Conservation (phyloP, 257 asterid genomes). For the Nicotiana undulata region DNA sequence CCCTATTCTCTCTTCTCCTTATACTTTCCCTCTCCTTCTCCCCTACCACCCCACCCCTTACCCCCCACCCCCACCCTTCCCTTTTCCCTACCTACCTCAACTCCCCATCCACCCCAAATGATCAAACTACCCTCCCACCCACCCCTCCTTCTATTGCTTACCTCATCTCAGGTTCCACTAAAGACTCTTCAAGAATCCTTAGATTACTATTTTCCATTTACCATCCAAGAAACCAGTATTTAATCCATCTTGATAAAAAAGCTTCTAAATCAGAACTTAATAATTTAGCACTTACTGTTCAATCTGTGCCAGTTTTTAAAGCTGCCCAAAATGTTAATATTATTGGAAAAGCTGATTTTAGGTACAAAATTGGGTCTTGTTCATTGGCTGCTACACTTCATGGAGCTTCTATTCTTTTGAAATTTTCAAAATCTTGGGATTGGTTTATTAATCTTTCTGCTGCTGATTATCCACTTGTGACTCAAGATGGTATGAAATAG, state of each 20-base stretch:
- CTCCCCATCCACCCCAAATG: constrained; percentile 33
- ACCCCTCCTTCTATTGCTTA: constrained; percentile 75
- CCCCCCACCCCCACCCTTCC: constrained; percentile 44
- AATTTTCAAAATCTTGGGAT: constrained; percentile 57
- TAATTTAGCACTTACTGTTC: constrained; percentile 40
- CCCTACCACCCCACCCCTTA: constrained; percentile 22
- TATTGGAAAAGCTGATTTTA: constrained; percentile 61
- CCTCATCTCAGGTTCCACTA: constrained; percentile 66
- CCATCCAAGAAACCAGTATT: constrained; percentile 68
- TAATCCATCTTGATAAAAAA: constrained; percentile 66
- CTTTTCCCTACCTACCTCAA: constrained; percentile 53
- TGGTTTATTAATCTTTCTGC: constrained; percentile 80
- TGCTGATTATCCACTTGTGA: constrained; percentile 73
- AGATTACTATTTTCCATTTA: constrained; percentile 63
- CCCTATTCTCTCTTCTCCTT: constrained; percentile 50
- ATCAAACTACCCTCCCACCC: constrained; percentile 15
- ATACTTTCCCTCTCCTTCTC: constrained; percentile 33
- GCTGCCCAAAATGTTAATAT: constrained; percentile 77
- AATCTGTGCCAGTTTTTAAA: constrained; percentile 47
- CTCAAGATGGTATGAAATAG: constrained; percentile 69
- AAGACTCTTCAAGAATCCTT: constrained; percentile 53
- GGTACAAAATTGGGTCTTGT: constrained; percentile 51
- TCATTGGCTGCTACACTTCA: constrained; percentile 60
- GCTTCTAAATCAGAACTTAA: constrained; percentile 63
- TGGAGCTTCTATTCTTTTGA: constrained; percentile 67